These are phyloP conservation scores for Venturia effusa DNA, from an alignment of 2,329 filamentous ascomycete genomes.

Conservation along the genomic window DNA sequence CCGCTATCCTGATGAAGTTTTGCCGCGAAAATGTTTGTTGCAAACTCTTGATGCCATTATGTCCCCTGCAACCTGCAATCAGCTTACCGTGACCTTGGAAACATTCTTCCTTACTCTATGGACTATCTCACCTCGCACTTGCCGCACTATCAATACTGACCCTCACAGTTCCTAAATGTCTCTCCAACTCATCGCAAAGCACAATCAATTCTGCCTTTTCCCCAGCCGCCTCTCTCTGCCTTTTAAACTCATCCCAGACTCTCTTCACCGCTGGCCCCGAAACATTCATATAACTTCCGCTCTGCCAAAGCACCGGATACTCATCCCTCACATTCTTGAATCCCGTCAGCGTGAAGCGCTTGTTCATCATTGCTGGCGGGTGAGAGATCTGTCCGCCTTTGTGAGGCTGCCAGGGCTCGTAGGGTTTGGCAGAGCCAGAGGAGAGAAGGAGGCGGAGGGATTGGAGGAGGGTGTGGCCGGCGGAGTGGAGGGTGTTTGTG, in stretches of 20 bases:
- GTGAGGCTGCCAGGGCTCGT: neutral
- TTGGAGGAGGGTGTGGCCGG: conserved; percentile 68
- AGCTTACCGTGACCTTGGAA: conserved; percentile 17
- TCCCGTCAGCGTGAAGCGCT: neutral
- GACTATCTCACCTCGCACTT: conserved; percentile 8
- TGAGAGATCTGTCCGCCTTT: conserved; percentile 1
- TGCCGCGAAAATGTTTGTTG: conserved; percentile 22
- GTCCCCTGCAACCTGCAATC: conserved; percentile 25
- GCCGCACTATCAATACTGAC: conserved; percentile 48
- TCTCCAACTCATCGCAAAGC: conserved; percentile 82
- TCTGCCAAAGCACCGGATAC: conserved; percentile 59
- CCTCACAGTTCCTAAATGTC: conserved; percentile 54
- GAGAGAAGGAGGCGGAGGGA: conserved; percentile 20
- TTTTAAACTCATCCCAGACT: conserved; percentile 50
- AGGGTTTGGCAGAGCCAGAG: neutral
- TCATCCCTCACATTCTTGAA: conserved; percentile 14
- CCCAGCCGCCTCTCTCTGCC: conserved; percentile 18
- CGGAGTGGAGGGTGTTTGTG: conserved; percentile 71
- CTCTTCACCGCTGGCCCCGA: conserved; percentile 60
- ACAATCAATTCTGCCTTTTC: conserved; percentile 47
- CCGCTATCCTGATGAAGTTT: conserved; percentile 51
- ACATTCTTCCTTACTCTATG: neutral
- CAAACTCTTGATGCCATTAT: conserved; percentile 36
- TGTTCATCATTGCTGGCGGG: conserved; percentile 4
- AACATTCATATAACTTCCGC: conserved; percentile 72